Conservation (phyloP, 139 green algal species). For the Coelastrella sp. region DNA sequence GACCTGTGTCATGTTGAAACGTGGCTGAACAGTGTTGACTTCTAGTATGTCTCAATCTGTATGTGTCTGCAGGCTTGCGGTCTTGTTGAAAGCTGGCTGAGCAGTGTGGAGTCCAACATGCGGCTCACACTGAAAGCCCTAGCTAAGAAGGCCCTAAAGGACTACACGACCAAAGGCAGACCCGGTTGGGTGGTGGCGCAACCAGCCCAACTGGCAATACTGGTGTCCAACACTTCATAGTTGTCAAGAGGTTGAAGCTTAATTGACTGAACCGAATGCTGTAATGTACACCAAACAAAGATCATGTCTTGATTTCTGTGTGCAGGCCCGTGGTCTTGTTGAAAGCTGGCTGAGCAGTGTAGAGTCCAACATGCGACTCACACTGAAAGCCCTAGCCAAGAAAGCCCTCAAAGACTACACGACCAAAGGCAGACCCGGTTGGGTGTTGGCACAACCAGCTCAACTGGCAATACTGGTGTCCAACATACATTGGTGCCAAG, state of each 20-base stretch:
- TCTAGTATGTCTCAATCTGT: too few species aligned
- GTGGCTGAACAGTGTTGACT: too few species aligned
- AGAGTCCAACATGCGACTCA: conserved; percentile 79
- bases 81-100: conserved; percentile 90
- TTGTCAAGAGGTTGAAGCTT: conserved; percentile 53
- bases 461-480: conserved; percentile 86
- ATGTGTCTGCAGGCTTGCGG: conserved; percentile 36
- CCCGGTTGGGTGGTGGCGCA: conserved; percentile 84
- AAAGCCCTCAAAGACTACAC: conserved; percentile 69
- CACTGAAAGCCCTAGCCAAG: conserved; percentile 64
- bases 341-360: conserved; percentile 88
- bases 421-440: conserved; percentile 67
- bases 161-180: conserved; percentile 70
- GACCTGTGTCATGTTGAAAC: too few species aligned
- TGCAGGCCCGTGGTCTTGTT: conserved; percentile 67
- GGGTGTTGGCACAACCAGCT: conserved; percentile 86
- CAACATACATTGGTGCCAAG: conserved; percentile 82
- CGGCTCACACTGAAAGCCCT: conserved; percentile 66
- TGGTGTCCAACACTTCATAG: conserved; percentile 81
- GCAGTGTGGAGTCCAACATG: conserved; percentile 83
- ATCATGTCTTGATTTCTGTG: too few species aligned
- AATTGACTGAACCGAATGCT: background rate
- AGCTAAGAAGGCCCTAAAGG: conserved; percentile 56
- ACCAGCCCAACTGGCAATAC: conserved; percentile 89
- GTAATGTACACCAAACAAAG: too few species aligned